phyloP scores from a whole-genome alignment of 1,284 basidiomycete species.

The Boletus smithii region DNA sequence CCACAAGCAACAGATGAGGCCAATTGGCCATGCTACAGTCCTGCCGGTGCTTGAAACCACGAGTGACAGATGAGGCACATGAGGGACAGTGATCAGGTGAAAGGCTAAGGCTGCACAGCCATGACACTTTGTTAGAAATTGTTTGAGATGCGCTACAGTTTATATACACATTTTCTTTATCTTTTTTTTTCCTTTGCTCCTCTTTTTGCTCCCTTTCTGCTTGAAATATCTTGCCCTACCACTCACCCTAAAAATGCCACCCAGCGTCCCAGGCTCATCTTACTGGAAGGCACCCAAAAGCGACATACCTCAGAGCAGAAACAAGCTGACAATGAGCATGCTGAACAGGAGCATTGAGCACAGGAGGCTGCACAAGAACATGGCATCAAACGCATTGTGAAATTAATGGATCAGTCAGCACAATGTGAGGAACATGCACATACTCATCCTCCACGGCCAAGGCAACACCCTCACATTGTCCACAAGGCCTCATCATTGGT shows the following conservation, averaged over 20 bases:
- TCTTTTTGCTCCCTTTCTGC: background rate
- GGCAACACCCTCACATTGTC: background rate
- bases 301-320: slow-evolving; percentile 3
- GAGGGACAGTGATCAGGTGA: background rate
- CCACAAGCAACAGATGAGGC: too few relatives aligned
- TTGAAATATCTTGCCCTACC: background rate
- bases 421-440: background rate
- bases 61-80: background rate
- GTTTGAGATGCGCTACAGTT: background rate
- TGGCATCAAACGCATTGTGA: background rate
- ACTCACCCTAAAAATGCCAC: background rate
- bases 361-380: background rate
- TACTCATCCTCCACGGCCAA: background rate
- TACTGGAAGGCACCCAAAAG: slow-evolving; percentile 2
- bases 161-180: background rate
- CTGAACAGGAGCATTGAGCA: background rate
- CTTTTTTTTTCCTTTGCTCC: background rate
- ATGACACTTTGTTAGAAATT: background rate
- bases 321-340: background rate
- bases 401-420: background rate
- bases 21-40: too few relatives aligned
- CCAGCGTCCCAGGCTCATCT: background rate
- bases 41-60: too few relatives aligned
- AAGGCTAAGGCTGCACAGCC: background rate
- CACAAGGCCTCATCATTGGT: background rate